Evolutionary conservation across 441 rosid genomes (phyloP), one percentile per base, ranked within the genome.

Genomic region (Hura crepitans): DNA sequence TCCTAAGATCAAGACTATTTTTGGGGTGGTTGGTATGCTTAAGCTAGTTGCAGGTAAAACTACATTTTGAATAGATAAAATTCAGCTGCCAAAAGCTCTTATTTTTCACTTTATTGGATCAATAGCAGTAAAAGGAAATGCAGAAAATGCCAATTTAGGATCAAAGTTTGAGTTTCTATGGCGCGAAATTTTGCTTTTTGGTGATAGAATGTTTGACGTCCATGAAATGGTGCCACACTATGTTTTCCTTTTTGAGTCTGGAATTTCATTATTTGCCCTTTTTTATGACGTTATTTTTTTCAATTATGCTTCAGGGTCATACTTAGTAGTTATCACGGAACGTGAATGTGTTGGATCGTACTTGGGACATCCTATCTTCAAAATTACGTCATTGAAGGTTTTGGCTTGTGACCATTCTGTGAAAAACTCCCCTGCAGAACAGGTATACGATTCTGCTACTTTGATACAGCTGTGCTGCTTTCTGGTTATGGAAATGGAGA

Each of bases 11-110:
- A 83, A 67, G 70, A 73, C 88, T 7, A 83, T 96, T 67, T 93
- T 78, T 63, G 98, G 99, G 43, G 84, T 96, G 12, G 86, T 88
- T 66, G 99, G 99, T 65, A 84, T 96, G 93, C 81, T 96, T 50
- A 96, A 89, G 87, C 98, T 96, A 37, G 80, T 96, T 18, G 98
- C 98, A 76, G 98, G 98, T 89, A 77, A 58, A 14, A 66, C 31
- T 35, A 10, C 27, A 7, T 58, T 59, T 23, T 20, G 11, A 37
- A 23, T 60, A 15, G 62, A 63, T 54, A 18, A 18, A 46, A 27
- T 13, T 28, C 17, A 42, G 33, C 55, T 64, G 9, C 43, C 7
- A 33, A 8, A 51, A 9, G 23, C 69, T 0, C 39, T 43, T 13
- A 27, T 43, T 9, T 30, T 9, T 53, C 6, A 27, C 37, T 66